phyloP scores from a whole-genome alignment of 306 rosid genomes.

The Acacia confusa region DNA sequence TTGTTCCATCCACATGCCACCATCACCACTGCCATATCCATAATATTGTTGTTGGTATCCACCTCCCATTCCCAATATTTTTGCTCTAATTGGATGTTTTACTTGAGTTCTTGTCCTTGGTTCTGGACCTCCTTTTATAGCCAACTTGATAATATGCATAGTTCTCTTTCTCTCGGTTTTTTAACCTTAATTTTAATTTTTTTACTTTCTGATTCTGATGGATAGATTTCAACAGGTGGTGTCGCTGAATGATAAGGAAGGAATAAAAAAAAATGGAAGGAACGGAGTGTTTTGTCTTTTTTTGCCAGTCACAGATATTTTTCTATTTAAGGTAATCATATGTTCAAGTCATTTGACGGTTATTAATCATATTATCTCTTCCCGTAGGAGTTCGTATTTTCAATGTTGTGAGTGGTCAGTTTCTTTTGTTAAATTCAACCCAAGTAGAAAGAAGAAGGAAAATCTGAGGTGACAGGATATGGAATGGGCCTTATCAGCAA shows the following conservation, averaged over 20 bases:
- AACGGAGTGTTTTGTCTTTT: too few species aligned
- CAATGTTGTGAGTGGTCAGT: too few species aligned
- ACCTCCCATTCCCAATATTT: slow-evolving; percentile 20
- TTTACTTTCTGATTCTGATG: background rate
- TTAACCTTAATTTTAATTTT: background rate
- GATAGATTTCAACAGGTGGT: background rate
- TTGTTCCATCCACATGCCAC: background rate
- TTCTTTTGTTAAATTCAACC: too few species aligned
- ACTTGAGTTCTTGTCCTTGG: background rate
- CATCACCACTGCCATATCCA: background rate
- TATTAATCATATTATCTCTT: too few species aligned
- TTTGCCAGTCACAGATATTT: too few species aligned
- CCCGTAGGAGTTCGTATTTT: too few species aligned
- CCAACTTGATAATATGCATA: background rate
- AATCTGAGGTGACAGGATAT: background rate
- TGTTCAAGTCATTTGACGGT: too few species aligned
- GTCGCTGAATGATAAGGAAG: background rate
- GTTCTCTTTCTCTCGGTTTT: background rate
- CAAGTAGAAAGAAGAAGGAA: background rate
- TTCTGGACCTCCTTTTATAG: slow-evolving; percentile 28
- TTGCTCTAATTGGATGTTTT: background rate
- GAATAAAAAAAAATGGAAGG: background rate
- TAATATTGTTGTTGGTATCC: slow-evolving; percentile 9
- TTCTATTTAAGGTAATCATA: too few species aligned
- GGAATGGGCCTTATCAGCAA: background rate